phyloP scores from a whole-genome alignment of 805 yeast genomes.

The Schwanniomyces occidentalis region DNA sequence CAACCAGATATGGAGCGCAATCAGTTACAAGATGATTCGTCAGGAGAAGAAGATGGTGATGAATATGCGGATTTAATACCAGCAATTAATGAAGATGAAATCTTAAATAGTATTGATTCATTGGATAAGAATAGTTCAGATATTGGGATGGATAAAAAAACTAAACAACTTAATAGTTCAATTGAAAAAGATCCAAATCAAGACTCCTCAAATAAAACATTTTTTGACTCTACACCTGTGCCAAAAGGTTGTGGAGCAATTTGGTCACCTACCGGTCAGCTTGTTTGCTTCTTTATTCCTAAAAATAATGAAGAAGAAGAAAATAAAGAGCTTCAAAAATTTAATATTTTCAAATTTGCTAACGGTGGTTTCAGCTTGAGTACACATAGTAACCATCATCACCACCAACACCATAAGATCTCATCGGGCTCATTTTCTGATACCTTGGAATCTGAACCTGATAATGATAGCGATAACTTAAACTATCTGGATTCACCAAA shows the following conservation, averaged over 20 bases:
- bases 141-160: too few relatives aligned
- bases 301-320: conserved; percentile 32
- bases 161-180: too few relatives aligned
- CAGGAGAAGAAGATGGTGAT: conserved; percentile 33
- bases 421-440: conserved; percentile 10
- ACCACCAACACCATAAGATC: conserved; percentile 11
- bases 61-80: conserved; percentile 39
- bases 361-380: conserved; percentile 52
- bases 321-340: conserved; percentile 46
- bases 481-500: conserved; percentile 1
- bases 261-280: conserved; percentile 77
- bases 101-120: conserved; percentile 20
- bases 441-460: conserved; percentile 19
- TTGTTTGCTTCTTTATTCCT: conserved; percentile 80
- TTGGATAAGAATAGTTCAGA: conserved; percentile 9
- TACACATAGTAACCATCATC: conserved; percentile 12
- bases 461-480: conserved; percentile 14
- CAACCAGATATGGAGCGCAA: conserved; percentile 26
- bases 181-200: too few relatives aligned
- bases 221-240: conserved; percentile 79
- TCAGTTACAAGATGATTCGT: conserved; percentile 20
- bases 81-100: conserved; percentile 40
- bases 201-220: conserved; percentile 14
- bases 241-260: conserved; percentile 93
- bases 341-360: conserved; percentile 43